Evolutionary conservation across 192 early-diverging fungal species (phyloP), one percentile per base, ranked within the genome.

Genomic region (Chytriomyces sp.): DNA sequence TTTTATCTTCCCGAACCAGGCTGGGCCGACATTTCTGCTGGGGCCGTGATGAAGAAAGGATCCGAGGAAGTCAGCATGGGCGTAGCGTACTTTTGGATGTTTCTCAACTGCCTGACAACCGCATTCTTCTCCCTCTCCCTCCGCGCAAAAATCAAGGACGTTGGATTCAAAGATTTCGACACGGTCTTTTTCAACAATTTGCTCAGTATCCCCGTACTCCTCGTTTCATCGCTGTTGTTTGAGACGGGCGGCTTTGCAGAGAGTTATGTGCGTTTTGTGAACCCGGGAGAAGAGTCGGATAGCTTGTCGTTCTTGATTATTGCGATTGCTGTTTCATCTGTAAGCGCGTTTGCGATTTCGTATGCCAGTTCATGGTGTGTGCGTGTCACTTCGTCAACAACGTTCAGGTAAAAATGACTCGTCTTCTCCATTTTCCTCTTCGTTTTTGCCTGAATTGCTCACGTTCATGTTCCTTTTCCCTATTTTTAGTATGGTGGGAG

Each of bases 141-240:
- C 92, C 93, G 96, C 83, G 89, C 89, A 79, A 90, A 91, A 72
- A 95, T 96, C 79, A 94, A 92, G 84, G 82, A 91, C 72, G 92
- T 94, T 69, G 89, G 90, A 72, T 99, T 99, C 76, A 95, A 95
- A 82, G 97, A 99, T 78, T 96, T 95, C 84, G 97, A 99, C 82
- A 98, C 96, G 2, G 95, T 99, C n/a, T 98, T 92, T 79, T 98
- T 95, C 83, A 99, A 99, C 90, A 99, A 98, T 78, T 76, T 96
- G 50, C 85, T 99, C 24, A 94, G 94, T 0, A 83, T 95, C 67
- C 97, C 97, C 10, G 84, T 89, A 11, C 84, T 89, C 7, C 46
- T 87, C 11, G 46, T 83, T n/a, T 61, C 67, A 26, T 85, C 81
- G 6, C 50, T 87, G n/a, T 11, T 84, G 7, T 57, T 79, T 26